Evolutionary conservation across 495 filamentous ascomycete genomes (phyloP), one percentile per base, ranked within the genome.

Genomic region (Penicillium maclennaniae): DNA sequence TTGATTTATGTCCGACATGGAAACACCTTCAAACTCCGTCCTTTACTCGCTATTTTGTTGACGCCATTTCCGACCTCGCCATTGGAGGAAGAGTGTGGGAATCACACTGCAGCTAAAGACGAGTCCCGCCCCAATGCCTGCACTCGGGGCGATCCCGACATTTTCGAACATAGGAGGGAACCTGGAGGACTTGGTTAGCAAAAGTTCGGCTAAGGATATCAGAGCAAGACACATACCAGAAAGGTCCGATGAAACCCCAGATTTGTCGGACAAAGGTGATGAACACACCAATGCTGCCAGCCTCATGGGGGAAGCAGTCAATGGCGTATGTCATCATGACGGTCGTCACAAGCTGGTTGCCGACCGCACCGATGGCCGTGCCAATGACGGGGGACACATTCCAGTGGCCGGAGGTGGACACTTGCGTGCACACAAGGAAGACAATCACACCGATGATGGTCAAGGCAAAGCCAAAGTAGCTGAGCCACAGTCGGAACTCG

Each of bases 191-290:
- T 23, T 6, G n/a, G 52, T 57, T 49, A 63, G 45, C 49, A 7
- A 52, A 16, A 44, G 4, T 8, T 28, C 31, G 12, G 50, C n/a
- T 17, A 15, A 46, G 19, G n/a, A 47, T 9, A 42, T 20, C 10
- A 41, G 40, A 43, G 49, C 36, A 34, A 14, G 43, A 8, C 47
- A 54, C 64, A 50, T 54, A 79, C 75, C 77, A 82, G 58, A 82
- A 82, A 6, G 76, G 76, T 19, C 79, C 79, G 53, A 83, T 74
- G 58, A 83, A 83, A 0, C 79, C 78, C 79, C 78, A 82, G 20
- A 69, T 74, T 47, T 77, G 73, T 8, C 79, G 62, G 26, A 82
- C 69, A 49, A 82, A 74, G 8, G 68, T 80, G 51, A 82, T 68
- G 46, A 81, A 80, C 0, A 83, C 79, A 38, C 79, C 79, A n/a